Conservation (phyloP, 225 moss, liverwort and hornwort genomes). For the Pseudisothecium myosuroides region DNA sequence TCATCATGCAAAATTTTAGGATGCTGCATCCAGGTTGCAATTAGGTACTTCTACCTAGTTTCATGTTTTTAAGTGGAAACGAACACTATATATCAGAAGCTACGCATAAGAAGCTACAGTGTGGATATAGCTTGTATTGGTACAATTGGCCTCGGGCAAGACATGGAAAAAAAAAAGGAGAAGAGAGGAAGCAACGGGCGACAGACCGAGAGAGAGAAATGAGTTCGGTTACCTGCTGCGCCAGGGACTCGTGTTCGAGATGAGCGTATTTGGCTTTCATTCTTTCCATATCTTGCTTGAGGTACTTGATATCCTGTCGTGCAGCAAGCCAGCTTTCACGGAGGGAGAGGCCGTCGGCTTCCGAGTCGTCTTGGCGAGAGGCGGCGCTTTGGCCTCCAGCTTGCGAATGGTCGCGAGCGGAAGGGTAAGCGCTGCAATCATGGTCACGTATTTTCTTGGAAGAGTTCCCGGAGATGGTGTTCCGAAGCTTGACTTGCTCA, state of each 20-base stretch:
- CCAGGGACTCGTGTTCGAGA: slow-evolving; percentile 64
- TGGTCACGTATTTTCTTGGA: slow-evolving; percentile 25
- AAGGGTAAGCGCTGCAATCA: slow-evolving; percentile 7
- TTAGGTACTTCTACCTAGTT: not conserved
- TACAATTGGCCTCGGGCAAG: not conserved
- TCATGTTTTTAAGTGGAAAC: not conserved
- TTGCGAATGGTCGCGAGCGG: slow-evolving; percentile 28
- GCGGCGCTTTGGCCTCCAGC: slow-evolving; percentile 17
- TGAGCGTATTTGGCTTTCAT: slow-evolving; percentile 82
- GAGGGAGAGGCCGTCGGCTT: slow-evolving; percentile 35
- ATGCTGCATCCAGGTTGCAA: not conserved
- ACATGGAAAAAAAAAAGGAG: not conserved
- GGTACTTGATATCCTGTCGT: slow-evolving; percentile 51
- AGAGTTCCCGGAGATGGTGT: slow-evolving; percentile 46
- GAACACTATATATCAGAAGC: not conserved
- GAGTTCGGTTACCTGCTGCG: slow-evolving; percentile 22
- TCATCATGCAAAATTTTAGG: not conserved
- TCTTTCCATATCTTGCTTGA: slow-evolving; percentile 72
- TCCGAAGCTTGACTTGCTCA: slow-evolving; percentile 86
- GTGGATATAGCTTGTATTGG: not conserved
- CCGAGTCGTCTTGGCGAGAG: slow-evolving; percentile 27
- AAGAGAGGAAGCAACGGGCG: not conserved
- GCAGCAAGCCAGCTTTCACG: slow-evolving; percentile 47
- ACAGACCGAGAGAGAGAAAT: not conserved
- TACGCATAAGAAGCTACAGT: not conserved